Evolutionary conservation across 139 green algal genomes (phyloP), one percentile per base, ranked within the genome.

Genomic region (Medakamo hakoo): DNA sequence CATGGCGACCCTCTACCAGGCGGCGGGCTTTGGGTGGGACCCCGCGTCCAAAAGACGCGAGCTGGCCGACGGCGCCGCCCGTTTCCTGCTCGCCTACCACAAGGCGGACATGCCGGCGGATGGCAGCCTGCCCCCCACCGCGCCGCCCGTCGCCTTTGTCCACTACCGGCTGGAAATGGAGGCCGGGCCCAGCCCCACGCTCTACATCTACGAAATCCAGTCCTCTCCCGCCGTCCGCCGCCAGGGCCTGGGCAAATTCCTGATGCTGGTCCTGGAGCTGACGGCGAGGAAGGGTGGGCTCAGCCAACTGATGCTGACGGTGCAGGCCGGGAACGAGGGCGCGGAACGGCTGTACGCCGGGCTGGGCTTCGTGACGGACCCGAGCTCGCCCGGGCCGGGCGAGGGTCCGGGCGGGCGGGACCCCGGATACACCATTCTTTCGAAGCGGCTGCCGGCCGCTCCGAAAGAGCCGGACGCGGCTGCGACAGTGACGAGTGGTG

Each of bases 251-350:
- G 58, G 58, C 58, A 25, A 27, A 25, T 62, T 62, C 58, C 27
- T 62, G 27, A 62, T 62, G 58, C 58, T 49, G 58, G 26, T 62
- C 27, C 58, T 62, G 27, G 58, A 62, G 27, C 58, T 62, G 4
- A 49, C 31, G 4, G 58, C 58, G 4, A 4, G 27, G 26, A 40
- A 27, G 4, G 58, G 26, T 4, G 58, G 58, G 26, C 26, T 62
- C 21, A 27, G 25, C 27, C 25, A 21, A 21, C 21, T 62, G 1
- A 62, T 48, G 58, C 58, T 62, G 27, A 62, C 58, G 27, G 58
- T 62, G 27, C 30, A 49, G 27, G 23, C 4, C 27, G 27, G 21
- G 26, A 62, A 62, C 23, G 58, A 29, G 27, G 27, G 31, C 4
- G 58, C 58, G 27, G 25, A 26, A 4, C 4, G 26, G 58, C 58